These are phyloP conservation scores for Chrysanthemum lavandulifolium DNA, from an alignment of 129 eudicot species.

Conservation along the genomic window DNA sequence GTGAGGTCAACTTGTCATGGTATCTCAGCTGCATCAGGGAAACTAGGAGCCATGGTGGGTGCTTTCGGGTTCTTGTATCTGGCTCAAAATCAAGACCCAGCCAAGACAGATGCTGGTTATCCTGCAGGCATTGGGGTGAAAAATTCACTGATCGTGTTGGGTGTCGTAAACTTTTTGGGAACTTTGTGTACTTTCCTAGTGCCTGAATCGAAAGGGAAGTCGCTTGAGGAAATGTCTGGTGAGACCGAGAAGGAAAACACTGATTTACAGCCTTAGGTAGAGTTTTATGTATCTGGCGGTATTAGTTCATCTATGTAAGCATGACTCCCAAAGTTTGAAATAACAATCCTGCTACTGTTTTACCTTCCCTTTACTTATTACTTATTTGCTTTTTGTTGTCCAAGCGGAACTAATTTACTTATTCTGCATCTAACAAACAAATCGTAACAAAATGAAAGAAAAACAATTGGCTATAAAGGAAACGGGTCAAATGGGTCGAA, in stretches of 20 bases:
- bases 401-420: not conserved
- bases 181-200: constrained; percentile 49
- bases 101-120: constrained; percentile 41
- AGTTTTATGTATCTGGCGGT: constrained; percentile 9
- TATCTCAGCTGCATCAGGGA: constrained; percentile 47
- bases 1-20: constrained; percentile 49
- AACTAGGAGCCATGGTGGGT: constrained; percentile 47
- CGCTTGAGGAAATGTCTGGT: constrained; percentile 54
- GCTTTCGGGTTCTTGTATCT: constrained; percentile 45
- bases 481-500: not conserved
- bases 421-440: too few relatives aligned
- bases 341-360: constrained; percentile 19
- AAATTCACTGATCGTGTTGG: constrained; percentile 37
- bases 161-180: constrained; percentile 38
- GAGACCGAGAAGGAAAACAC: constrained; percentile 28
- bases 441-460: too few relatives aligned
- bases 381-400: not conserved
- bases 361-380: not conserved
- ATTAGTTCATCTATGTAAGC: not conserved
- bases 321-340: constrained; percentile 12
- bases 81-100: constrained; percentile 40
- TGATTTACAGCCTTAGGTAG: constrained; percentile 18
- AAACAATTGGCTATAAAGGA: not conserved
- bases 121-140: constrained; percentile 44
- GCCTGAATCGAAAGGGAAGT: constrained; percentile 61